These are phyloP conservation scores for Nitzschia putrida DNA, from an alignment of 108 stramenopile species.

Conservation along the genomic window DNA sequence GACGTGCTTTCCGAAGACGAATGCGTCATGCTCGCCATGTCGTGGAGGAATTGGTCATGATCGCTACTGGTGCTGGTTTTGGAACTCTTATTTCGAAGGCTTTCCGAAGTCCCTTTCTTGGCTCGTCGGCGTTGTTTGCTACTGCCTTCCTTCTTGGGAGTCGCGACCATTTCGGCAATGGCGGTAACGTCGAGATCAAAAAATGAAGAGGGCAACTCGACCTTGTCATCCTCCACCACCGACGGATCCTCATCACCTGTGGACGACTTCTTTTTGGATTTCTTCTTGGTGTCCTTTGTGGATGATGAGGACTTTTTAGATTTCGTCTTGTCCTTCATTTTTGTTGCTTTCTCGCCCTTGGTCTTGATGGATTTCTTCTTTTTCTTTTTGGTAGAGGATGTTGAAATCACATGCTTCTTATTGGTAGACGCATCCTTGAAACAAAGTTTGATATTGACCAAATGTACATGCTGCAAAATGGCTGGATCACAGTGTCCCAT, in stretches of 20 bases:
- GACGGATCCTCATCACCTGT: not conserved
- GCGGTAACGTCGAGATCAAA: not conserved
- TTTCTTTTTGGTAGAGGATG: not conserved
- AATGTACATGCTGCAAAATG: not conserved
- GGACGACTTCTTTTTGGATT: not conserved
- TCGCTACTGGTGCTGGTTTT: not conserved
- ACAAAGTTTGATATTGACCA: conserved; percentile 2
- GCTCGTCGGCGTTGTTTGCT: not conserved
- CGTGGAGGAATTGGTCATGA: not conserved
- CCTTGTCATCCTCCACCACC: not conserved
- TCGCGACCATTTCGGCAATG: not conserved
- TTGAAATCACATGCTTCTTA: not conserved
- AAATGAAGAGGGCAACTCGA: conserved; percentile 1
- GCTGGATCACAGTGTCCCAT: not conserved
- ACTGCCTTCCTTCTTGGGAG: not conserved
- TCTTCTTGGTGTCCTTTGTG: conserved; percentile 3
- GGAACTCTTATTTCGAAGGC: not conserved
- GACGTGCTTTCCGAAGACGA: not conserved
- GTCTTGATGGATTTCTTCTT: not conserved
- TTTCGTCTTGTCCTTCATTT: not conserved
- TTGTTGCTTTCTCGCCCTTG: not conserved
- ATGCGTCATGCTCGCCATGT: not conserved
- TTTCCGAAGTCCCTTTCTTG: not conserved
- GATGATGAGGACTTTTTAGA: not conserved
- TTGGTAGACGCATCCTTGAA: not conserved